These are phyloP conservation scores for Neurospora sp. DNA, from an alignment of 495 filamentous ascomycete genomes.

Conservation along the genomic window DNA sequence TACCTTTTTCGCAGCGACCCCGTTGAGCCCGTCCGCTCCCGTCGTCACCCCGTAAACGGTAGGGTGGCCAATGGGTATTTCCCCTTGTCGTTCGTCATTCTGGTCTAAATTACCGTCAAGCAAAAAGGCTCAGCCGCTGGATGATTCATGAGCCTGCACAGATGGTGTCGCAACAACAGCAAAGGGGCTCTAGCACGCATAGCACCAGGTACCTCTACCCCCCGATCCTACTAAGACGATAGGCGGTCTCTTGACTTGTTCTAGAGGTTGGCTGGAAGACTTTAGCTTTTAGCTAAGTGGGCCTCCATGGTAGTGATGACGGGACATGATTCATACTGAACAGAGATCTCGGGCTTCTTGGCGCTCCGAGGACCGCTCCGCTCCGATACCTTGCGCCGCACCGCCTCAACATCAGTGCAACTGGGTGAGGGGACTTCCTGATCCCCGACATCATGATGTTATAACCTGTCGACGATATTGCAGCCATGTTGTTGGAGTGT, in stretches of 20 bases:
- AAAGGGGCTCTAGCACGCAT: background rate
- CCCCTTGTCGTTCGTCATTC: background rate
- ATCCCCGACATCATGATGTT: background rate
- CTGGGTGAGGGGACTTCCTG: background rate
- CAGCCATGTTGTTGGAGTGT: background rate
- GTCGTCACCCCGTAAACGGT: background rate
- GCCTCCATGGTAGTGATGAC: background rate
- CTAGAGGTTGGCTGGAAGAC: background rate
- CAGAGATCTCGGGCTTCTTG: background rate
- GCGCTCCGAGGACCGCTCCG: background rate
- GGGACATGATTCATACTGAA: background rate
- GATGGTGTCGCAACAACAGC: background rate
- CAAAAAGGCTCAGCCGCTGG: background rate
- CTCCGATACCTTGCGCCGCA: background rate
- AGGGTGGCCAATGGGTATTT: background rate
- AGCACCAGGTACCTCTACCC: background rate
- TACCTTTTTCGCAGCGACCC: background rate
- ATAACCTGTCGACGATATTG: background rate
- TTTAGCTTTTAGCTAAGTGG: background rate
- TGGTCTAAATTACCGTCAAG: background rate
- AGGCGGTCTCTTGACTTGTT: background rate
- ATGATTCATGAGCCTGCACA: background rate
- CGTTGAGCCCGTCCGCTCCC: background rate
- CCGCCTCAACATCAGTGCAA: background rate
- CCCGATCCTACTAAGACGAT: background rate